Evolutionary conservation across 192 early-diverging fungal species (phyloP).

Genomic region (Coemansia sp.): DNA sequence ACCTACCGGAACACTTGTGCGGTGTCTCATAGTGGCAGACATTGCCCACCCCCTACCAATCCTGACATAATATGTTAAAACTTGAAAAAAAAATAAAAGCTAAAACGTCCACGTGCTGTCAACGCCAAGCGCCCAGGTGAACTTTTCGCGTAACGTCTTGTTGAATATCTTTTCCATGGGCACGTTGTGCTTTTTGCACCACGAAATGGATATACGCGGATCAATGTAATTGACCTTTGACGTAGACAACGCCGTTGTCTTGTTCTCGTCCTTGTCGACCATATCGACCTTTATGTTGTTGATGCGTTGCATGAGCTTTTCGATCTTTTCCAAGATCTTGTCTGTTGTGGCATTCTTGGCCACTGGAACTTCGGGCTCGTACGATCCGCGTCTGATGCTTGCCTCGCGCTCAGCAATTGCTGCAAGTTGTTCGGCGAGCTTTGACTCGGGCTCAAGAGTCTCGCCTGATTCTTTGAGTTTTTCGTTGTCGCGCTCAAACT

Average conservation of each 20-base stretch:
- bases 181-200: conserved; percentile 88
- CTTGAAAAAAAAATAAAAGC: background rate
- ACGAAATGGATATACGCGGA: conserved; percentile 91
- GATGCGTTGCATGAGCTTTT: conserved; percentile 72
- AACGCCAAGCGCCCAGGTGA: conserved; percentile 89
- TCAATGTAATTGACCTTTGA: conserved; percentile 99
- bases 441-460: conserved; percentile 52
- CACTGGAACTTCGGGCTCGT: conserved; percentile 29
- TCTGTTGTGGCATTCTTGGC: conserved; percentile 58
- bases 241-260: conserved; percentile 91
- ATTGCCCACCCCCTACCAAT: background rate
- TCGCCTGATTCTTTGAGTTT: conserved; percentile 68
- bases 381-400: conserved; percentile 41
- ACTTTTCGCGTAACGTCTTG: conserved; percentile 89
- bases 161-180: conserved; percentile 93
- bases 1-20: conserved; percentile 2
- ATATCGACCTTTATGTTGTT: conserved; percentile 68
- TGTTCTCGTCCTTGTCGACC: conserved; percentile 97
- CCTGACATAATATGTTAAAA: conserved; percentile 1
- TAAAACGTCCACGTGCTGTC: conserved; percentile 65
- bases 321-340: conserved; percentile 69
- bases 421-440: conserved; percentile 54
- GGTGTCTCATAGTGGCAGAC: conserved; percentile 11
- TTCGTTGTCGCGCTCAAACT: conserved; percentile 80
- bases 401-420: conserved; percentile 47